Evolutionary conservation across 2,329 filamentous ascomycete species (phyloP), one percentile per base, ranked within the genome.

Genomic region (Tolypocladium nubicola): DNA sequence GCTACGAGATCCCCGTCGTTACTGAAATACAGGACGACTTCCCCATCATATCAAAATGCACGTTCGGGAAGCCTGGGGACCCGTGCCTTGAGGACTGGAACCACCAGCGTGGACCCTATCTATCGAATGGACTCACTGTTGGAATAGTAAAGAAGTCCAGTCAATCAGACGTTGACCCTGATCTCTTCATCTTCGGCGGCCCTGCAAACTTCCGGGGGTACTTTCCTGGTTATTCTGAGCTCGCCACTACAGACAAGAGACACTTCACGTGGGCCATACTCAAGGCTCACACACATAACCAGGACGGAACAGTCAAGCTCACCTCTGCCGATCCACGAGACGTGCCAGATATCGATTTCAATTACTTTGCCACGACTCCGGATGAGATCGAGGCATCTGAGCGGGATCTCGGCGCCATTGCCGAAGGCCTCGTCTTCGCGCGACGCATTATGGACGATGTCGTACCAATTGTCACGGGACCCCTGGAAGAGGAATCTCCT

Each of bases 241-340:
- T 78, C 60, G 73, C 75, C 3, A 71, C 75, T 3, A 67, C 70
- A 10, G 74, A 72, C 56, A 72, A 73, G 13, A 73, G 74, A 56
- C 72, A 75, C 63, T 73, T 70, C 65, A 70, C 69, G 1, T 73
- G 70, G 71, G 65, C 68, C 3, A 76, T 69, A 8, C 65, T 89
- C 56, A 86, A 87, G 69, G 78, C 80, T 0, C 83, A 86, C 64
- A 77, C 83, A 0, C 78, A 79, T 54, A 87, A 88, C 56, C 70
- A 66, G 2, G 78, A 77, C 10, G 86, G 87, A 16, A 79, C 76
- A 1, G 85, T 89, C 4, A 77, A 67, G 6, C 78, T 89, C 6
- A 73, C 73, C 11, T 83, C 80, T 0, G 69, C 76, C 0, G 79
- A 88, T 65, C 85, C 86, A 1, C 78, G 79, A 2, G 84, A 87